Percentiles rank a stretch among this genome's conserved stretches.
These are phyloP conservation scores for Skeletonema costatum DNA, from an alignment of 108 stramenopile genomes.

Conservation along the genomic window DNA sequence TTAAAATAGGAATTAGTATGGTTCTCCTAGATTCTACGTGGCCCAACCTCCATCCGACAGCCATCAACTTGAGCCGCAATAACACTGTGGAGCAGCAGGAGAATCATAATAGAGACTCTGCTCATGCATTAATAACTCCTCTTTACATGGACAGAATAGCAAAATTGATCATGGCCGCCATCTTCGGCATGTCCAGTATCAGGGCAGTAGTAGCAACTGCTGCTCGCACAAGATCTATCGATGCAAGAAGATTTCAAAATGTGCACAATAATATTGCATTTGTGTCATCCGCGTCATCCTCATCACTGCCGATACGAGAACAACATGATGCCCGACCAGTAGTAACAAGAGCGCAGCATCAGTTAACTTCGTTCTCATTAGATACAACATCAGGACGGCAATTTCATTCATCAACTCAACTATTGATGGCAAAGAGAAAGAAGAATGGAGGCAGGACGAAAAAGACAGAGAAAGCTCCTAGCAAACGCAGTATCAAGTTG, in stretches of 20 bases:
- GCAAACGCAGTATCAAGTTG: constrained; percentile 7
- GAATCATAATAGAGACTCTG: not conserved
- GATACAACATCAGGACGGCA: not conserved
- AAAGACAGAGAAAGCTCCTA: constrained; percentile 2
- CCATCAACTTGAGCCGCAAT: not conserved
- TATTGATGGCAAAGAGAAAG: constrained; percentile 26
- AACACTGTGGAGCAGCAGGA: not conserved
- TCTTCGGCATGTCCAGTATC: not conserved
- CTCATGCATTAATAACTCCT: not conserved
- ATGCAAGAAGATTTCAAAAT: not conserved
- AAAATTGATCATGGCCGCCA: not conserved
- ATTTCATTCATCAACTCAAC: constrained; percentile 27
- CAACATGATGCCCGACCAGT: not conserved
- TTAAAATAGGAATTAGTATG: too few species aligned
- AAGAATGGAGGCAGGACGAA: constrained; percentile 41
- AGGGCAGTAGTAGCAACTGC: not conserved
- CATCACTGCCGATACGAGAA: not conserved
- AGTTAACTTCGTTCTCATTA: not conserved
- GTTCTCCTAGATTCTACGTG: too few species aligned
- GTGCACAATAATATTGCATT: not conserved
- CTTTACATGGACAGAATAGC: not conserved
- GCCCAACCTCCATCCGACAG: too few species aligned
- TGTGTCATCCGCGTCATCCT: not conserved
- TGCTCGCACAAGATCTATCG: not conserved
- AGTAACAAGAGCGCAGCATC: not conserved